Evolutionary conservation across 768 basidiomycete species (phyloP), one percentile per base, ranked within the genome.

Genomic region (Lactarius sanguifluus): DNA sequence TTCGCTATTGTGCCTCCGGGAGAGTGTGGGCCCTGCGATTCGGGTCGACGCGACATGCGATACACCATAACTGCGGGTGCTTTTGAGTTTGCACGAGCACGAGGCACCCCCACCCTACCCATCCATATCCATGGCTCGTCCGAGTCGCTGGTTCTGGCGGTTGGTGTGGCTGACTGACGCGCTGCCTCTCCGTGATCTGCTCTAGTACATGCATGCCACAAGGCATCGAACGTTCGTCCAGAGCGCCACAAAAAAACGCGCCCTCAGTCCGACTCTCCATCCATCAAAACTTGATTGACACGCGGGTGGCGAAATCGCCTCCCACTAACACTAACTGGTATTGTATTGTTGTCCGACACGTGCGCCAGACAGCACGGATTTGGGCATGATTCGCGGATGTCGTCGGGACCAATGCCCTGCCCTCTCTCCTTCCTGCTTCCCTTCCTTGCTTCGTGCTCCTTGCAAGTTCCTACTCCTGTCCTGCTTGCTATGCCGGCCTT

Each of bases 401-500:
- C 15, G 38, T 66, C 65, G 61, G 65, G 36, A 43, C 20, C 54
- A 20, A 25, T 32, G 23, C 10, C 47, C 47, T 13, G n/a, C 47
- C 18, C n/a, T 23, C n/a, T 13, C 5, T 41, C 41, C 16, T 3
- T 38, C 36, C 16, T 41, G 41, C 47, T 23, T 50, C n/a, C 47
- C 13, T 23, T 25, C 23, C 50, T 25, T 25, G 47, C 23, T 32
- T 32, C 32, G 32, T 32, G 32, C 23, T 41, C 41, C 41, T 18
- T 18, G 41, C n/a, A 23, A 25, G 5, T 10, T 2, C 12, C 12
- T 50, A 15, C 50, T 52, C 50, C 50, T 52, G 50, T 52, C 50
- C 23, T 52, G 13, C 13, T 52, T 45, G 43, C 43, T 10, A n/a
- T 45, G 1, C 43, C 60, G 61, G 65, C 59, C 65, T 61, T 55